Conservation (phyloP, 345 rosid genomes). For the Hypericum androsaemum region DNA sequence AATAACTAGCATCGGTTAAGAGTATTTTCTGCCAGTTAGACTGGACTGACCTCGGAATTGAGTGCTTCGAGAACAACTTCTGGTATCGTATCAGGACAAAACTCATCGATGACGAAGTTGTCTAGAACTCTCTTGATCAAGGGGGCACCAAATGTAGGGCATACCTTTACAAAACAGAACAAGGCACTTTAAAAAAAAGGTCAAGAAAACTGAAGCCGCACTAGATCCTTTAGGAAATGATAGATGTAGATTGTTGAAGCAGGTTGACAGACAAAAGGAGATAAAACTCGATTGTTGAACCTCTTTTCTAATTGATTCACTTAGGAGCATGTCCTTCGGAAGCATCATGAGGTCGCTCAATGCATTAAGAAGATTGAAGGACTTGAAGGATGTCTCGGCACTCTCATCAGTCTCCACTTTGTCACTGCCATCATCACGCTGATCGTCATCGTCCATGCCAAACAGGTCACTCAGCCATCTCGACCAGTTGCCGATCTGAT, state of each 20-base stretch:
- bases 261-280: neutral
- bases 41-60: slow-evolving; percentile 50
- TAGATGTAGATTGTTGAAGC: neutral
- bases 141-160: slow-evolving; percentile 65
- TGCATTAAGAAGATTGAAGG: slow-evolving; percentile 78
- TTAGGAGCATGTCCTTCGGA: slow-evolving; percentile 88
- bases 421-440: slow-evolving; percentile 27
- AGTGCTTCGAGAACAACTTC: slow-evolving; percentile 65
- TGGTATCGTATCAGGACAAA: slow-evolving; percentile 89
- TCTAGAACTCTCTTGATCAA: slow-evolving; percentile 73
- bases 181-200: slow-evolving; percentile 8
- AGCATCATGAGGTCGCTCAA: slow-evolving; percentile 97
- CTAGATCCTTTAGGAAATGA: too few relatives aligned
- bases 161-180: slow-evolving; percentile 45
- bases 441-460: slow-evolving; percentile 59
- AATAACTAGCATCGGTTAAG: too few relatives aligned
- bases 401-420: slow-evolving; percentile 26
- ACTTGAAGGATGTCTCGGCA: slow-evolving; percentile 47
- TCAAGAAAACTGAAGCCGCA: too few relatives aligned
- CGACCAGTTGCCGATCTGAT: slow-evolving; percentile 93
- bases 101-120: slow-evolving; percentile 71
- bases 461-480: slow-evolving; percentile 87
- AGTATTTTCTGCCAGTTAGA: neutral
- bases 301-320: slow-evolving; percentile 67
- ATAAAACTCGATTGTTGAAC: slow-evolving; percentile 20